Base-by-base conservation (phyloP, 2,329 filamentous ascomycete species). In the Fusarium nodosum region DNA sequence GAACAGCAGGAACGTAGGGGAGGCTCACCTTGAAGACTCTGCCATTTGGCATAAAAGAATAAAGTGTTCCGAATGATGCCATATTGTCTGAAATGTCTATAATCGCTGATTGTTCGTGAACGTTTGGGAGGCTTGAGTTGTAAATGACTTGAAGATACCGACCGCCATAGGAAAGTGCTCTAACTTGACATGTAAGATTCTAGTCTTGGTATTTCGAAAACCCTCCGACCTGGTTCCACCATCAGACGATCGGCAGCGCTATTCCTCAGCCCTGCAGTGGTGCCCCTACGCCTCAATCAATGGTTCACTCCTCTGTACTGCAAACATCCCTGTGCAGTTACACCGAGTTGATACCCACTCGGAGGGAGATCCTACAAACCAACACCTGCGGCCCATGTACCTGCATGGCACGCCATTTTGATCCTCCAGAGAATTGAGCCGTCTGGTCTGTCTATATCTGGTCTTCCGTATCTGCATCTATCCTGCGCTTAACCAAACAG, bases 21-120 rank as follows among this genome's bases (percentile, higher is more conserved):
- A 6, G 3, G 28, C 10, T 42, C 28, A 57, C 55, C 38, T 57
- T 57, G 22, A 42, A 44, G 18, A 41, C 46, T 24, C 46, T 52
- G 28, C 34, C 36, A 18, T 53, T 57, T 10, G 47, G 55, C 22
- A 44, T 34, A n/a, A 42, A 44, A 2, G 46, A 42, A 11, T 57
- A 53, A 15, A 57, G 18, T 2, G 12, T 36, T 22, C 55, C 55
- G 20, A 57, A 57, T 15, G 18, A 24, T 28, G 46, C 12, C 55
- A 57, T 57, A 3, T 10, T 54, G 6, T 34, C 4, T 24, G 39
- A 24, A 11, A 15, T 6, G 1, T 24, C 7, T 15, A 24, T 10
- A 24, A 8, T 42, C 7, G 10, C 15, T 24, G 13, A 10, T 42
- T 16, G 15, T 24, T 24, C 24, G 39, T 24, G 2, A 42, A 42